Evolutionary conservation across 495 filamentous ascomycete species (phyloP), one percentile per base, ranked within the genome.

Genomic region (Hypoxylon crocopeplum): DNA sequence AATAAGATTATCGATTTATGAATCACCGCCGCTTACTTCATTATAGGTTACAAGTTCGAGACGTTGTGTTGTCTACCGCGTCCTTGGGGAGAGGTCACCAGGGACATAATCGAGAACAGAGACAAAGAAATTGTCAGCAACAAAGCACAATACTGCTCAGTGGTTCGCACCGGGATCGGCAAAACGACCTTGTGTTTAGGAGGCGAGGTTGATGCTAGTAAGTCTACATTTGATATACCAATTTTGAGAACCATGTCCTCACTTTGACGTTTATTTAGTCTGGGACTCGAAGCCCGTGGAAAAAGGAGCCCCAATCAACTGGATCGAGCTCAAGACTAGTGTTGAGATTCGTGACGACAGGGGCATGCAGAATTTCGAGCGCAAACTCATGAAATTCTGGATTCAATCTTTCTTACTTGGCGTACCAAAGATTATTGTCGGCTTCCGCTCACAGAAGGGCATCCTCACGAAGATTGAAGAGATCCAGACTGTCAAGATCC

Each of bases 381-480:
- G 88, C 8, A 98, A 98, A 69, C 79, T 98, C 29, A 79, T 97
- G 59, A 95, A 93, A 56, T 96, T 91, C 75, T 99, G 94, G 94
- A 88, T 91, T 13, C 94, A 99, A 62, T 96, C 91, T 1, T 99
- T 96, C 67, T 80, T 99, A 0, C 84, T 99, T 1, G 93, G 92
- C 5, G 92, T 98, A 1, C 90, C 91, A 0, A 94, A 86, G 67
- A 90, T 99, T 46, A 86, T 96, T 15, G 89, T 98, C 2, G 94
- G 94, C 1, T 96, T 93, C 66, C 87, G 95, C 15, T 84, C 82
- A 17, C 81, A 81, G 36, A 69, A 87, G 51, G 95, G 95, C 4
- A 84, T 90, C 38, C 77, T 98, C 29, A 74, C 77, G 32, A 77
- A 79, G 17, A 50, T 93, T 1, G 81, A 93, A 66, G 90, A 96